Percentiles rank a stretch among this genome's conserved stretches.
Evolutionary conservation across 495 filamentous ascomycete genomes (phyloP).

Genomic region (Lasiosphaeria miniovina): DNA sequence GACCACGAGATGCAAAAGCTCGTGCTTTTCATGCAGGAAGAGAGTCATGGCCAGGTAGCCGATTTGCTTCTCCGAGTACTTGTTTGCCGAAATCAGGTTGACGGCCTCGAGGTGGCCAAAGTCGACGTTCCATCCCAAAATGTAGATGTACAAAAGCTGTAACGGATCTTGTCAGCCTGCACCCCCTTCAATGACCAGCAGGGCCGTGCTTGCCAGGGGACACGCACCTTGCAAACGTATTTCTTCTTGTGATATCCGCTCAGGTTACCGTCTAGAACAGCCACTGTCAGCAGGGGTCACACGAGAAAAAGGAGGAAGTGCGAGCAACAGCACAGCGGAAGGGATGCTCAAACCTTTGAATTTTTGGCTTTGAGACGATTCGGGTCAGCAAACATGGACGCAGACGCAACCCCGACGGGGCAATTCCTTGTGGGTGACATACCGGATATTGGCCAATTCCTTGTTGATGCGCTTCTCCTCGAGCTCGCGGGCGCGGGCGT

Average conservation of each 20-base stretch:
- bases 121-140: conserved; percentile 98
- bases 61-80: conserved; percentile 99
- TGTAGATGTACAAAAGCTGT: conserved; percentile 95
- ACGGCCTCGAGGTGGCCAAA: conserved; percentile 98
- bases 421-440: conserved; percentile 11
- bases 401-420: background rate
- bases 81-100: conserved; percentile 91
- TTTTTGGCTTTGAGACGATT: conserved; percentile 55
- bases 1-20: conserved; percentile 91
- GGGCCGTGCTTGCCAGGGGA: background rate
- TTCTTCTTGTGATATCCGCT: conserved; percentile 99
- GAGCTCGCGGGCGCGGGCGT: conserved; percentile 89
- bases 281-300: conserved; percentile 19
- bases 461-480: conserved; percentile 99
- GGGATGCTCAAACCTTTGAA: conserved; percentile 59
- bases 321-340: background rate
- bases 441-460: conserved; percentile 96
- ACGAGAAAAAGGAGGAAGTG: background rate
- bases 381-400: background rate
- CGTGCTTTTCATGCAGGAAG: conserved; percentile 95
- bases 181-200: background rate
- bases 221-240: conserved; percentile 91
- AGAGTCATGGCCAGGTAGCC: conserved; percentile 97
- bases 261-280: conserved; percentile 67
- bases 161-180: conserved; percentile 8